Evolutionary conservation across 805 yeast species (phyloP).

Genomic region (Yarrowia sp.): DNA sequence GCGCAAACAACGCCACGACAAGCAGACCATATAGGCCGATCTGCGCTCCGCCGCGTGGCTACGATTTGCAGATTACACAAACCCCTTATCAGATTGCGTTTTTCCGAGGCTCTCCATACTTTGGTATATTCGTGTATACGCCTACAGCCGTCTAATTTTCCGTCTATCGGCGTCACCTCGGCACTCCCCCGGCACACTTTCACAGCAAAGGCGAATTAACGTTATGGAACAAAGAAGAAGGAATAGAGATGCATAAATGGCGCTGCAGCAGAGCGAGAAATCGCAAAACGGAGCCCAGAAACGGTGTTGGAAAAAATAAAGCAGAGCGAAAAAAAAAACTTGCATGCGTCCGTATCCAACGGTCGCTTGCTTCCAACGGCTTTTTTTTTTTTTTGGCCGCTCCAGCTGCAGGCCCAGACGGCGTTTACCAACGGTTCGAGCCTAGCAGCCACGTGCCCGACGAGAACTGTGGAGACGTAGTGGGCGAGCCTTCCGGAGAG

Average conservation of each 20-base stretch:
- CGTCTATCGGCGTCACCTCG: conserved; percentile 1
- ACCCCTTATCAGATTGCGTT: no score
- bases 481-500: conserved; percentile 3
- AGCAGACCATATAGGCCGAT: no score
- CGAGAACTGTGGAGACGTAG: conserved; percentile 15
- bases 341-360: conserved; percentile 23
- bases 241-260: background rate
- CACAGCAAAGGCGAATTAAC: background rate
- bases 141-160: background rate
- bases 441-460: conserved; percentile 24
- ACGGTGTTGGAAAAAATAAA: background rate
- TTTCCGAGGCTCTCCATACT: no score
- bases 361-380: conserved; percentile 20
- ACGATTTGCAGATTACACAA: no score
- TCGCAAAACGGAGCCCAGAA: background rate
- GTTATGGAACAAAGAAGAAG: background rate
- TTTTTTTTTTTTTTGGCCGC: conserved; percentile 1
- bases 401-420: background rate
- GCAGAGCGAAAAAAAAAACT: background rate
- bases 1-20: no score
- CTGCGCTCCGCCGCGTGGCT: no score
- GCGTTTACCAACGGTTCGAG: conserved; percentile 13
- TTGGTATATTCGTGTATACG: no score
- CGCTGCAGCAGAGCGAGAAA: background rate
- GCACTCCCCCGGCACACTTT: background rate